Evolutionary conservation across 164 flowering plant species (phyloP).

Genomic region (Berberis vulgaris): DNA sequence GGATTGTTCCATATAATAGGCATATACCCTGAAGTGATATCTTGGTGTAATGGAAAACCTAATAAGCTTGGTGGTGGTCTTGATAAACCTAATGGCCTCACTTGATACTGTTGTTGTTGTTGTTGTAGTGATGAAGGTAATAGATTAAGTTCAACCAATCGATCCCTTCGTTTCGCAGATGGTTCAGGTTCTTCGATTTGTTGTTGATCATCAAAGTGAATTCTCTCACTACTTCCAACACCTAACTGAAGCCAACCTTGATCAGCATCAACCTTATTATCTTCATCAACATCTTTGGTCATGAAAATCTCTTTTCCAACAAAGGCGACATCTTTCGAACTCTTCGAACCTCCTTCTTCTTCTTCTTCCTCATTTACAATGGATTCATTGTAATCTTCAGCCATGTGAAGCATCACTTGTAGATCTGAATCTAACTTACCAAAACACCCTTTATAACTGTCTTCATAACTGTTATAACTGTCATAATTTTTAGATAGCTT

Average conservation of each 20-base stretch:
- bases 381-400: constrained; percentile 49
- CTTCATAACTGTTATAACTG: constrained; percentile 19
- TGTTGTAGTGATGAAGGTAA: too few relatives aligned
- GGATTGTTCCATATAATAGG: constrained; percentile 22
- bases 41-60: constrained; percentile 2
- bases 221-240: constrained; percentile 27
- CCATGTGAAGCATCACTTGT: constrained; percentile 23
- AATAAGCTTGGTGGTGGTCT: constrained; percentile 13
- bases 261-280: neutral
- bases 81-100: constrained; percentile 20
- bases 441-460: constrained; percentile 6
- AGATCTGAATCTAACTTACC: constrained; percentile 38
- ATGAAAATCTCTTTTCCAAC: too few relatives aligned
- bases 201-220: neutral
- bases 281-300: neutral
- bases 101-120: neutral
- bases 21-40: constrained; percentile 25
- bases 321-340: too few relatives aligned
- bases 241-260: constrained; percentile 67
- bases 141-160: constrained; percentile 49
- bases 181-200: neutral
- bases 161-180: constrained; percentile 7
- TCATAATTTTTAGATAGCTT: neutral
- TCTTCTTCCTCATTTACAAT: neutral
- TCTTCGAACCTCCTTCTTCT: neutral